These are phyloP conservation scores for Fusarium coicis DNA, from an alignment of 2,329 filamentous ascomycete species.

Conservation along the genomic window DNA sequence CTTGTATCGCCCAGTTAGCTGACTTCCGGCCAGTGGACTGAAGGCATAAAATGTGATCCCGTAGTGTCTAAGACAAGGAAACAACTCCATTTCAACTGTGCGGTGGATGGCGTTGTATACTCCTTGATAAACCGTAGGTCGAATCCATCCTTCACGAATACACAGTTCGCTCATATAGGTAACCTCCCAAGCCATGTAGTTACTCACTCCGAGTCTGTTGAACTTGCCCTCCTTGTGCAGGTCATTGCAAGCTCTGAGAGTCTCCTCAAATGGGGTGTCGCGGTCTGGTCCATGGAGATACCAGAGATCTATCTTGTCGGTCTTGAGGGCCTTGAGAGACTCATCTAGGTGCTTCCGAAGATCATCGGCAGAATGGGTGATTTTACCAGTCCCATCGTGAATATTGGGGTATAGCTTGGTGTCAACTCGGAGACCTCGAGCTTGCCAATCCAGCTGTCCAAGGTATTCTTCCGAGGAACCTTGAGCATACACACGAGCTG, in stretches of 20 bases:
- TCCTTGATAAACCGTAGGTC: slow-evolving; percentile 77
- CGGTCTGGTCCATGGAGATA: slow-evolving; percentile 65
- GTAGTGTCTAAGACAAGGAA: slow-evolving; percentile 73
- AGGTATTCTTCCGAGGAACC: slow-evolving; percentile 5
- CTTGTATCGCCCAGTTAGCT: slow-evolving; percentile 71
- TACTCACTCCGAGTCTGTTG: slow-evolving; percentile 75
- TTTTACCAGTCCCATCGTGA: neutral
- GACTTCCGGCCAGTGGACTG: slow-evolving; percentile 77
- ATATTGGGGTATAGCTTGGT: slow-evolving; percentile 3
- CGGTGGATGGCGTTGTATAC: slow-evolving; percentile 67
- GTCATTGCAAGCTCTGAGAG: slow-evolving; percentile 73
- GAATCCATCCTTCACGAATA: slow-evolving; percentile 74
- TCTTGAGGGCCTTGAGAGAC: slow-evolving; percentile 18
- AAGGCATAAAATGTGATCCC: slow-evolving; percentile 76
- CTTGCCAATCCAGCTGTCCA: neutral
- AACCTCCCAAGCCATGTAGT: slow-evolving; percentile 81
- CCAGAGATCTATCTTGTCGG: slow-evolving; percentile 33
- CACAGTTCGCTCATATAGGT: slow-evolving; percentile 78
- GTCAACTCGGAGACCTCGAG: neutral
- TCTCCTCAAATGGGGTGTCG: slow-evolving; percentile 73
- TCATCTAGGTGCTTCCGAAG: slow-evolving; percentile 1
- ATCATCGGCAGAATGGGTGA: neutral
- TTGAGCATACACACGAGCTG: neutral
- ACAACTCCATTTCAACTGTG: slow-evolving; percentile 72
- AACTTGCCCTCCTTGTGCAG: slow-evolving; percentile 79